A percentile compares a stretch with the other conserved stretches of the same genome.
phyloP scores from a whole-genome alignment of 2,329 filamentous ascomycete genomes.

The Drechslera avenae region DNA sequence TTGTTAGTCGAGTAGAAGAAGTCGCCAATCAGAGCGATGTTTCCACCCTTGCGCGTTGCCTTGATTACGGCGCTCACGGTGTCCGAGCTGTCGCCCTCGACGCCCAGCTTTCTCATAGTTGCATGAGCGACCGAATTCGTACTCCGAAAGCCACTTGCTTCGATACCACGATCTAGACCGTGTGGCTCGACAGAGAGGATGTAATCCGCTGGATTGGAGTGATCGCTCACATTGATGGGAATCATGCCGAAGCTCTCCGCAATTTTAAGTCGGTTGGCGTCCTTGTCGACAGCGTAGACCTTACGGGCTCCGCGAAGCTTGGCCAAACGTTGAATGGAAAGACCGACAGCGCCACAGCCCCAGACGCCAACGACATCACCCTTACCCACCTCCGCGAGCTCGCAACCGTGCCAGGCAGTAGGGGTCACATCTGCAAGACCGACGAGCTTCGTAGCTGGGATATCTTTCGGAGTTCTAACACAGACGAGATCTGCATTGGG shows the following conservation, averaged over 20 bases:
- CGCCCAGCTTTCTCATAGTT: conserved; percentile 2
- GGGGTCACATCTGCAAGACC: conserved; percentile 5
- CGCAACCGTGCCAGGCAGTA: conserved; percentile 7
- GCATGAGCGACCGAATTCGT: conserved; percentile 5
- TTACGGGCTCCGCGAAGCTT: conserved; percentile 34
- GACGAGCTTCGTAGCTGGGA: not conserved
- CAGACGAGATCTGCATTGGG: conserved; percentile 12
- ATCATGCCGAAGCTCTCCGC: conserved; percentile 7
- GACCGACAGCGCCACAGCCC: conserved; percentile 40
- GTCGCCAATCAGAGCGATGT: conserved; percentile 12
- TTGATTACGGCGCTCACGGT: conserved; percentile 14
- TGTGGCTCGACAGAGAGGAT: conserved; percentile 8
- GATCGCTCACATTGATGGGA: conserved; percentile 6
- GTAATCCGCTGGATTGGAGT: conserved; percentile 1
- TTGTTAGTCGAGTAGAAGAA: conserved; percentile 13
- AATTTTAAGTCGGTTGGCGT: conserved; percentile 3
- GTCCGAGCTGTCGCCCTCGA: conserved; percentile 10
- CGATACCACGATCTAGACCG: conserved; percentile 8
- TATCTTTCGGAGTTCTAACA: conserved; percentile 2
- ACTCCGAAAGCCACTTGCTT: conserved; percentile 11
- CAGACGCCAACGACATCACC: conserved; percentile 38
- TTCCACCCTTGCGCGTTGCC: conserved; percentile 11
- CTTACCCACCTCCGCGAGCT: conserved; percentile 8
- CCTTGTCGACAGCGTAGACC: conserved; percentile 40
- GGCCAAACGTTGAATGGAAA: conserved; percentile 39